phyloP scores from a whole-genome alignment of 1,284 basidiomycete genomes.

The Puccinia novopanici region DNA sequence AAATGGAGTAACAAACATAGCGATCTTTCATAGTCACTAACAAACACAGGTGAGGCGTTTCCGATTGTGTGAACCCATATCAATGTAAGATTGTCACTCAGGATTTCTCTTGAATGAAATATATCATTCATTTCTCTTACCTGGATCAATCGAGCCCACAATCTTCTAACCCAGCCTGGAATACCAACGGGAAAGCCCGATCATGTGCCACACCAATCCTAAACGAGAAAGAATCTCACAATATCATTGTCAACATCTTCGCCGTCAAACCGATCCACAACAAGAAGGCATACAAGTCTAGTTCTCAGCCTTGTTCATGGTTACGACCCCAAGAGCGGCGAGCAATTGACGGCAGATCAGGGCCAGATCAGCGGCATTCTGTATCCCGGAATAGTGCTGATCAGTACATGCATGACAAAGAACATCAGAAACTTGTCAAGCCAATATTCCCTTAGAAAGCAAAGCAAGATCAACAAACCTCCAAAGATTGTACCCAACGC shows the following conservation, averaged over 20 bases:
- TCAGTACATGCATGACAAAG: background rate
- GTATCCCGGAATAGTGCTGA: constrained; percentile 16
- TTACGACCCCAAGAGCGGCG: constrained; percentile 9
- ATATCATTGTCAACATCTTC: background rate
- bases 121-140: background rate
- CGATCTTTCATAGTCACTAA: constrained; percentile 3
- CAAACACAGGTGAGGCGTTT: constrained; percentile 20
- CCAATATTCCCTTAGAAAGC: background rate
- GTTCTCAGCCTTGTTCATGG: background rate
- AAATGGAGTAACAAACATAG: background rate
- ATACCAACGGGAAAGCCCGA: constrained; percentile 29
- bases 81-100: background rate
- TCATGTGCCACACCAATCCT: constrained; percentile 41
- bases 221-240: background rate
- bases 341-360: constrained; percentile 4
- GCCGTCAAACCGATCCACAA: background rate
- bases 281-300: background rate
- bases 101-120: background rate
- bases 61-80: constrained; percentile 10
- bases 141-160: constrained; percentile 6
- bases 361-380: constrained; percentile 14
- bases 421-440: background rate
- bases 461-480: constrained; percentile 10
- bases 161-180: constrained; percentile 23
- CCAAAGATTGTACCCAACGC: constrained; percentile 31